Conservation (phyloP, 2,329 filamentous ascomycete genomes). For the Ceratocystis alfenasii region DNA sequence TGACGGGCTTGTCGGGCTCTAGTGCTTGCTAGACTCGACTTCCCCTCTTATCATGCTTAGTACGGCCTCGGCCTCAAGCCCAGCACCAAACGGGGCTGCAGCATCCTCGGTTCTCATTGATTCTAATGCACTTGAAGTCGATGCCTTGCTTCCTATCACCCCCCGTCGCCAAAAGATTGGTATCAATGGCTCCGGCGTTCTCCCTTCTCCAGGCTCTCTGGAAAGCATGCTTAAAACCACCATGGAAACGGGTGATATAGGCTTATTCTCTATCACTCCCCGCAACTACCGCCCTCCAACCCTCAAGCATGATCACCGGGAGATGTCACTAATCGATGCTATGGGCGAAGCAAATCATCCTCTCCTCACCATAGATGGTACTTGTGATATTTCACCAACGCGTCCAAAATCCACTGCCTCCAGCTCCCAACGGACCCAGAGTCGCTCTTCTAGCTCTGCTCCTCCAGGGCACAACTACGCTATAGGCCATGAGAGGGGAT, state of each 20-base stretch:
- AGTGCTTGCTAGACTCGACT: conserved; percentile 3
- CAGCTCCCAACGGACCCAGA: conserved; percentile 9
- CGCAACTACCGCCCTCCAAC: conserved; percentile 20
- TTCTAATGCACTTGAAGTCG: conserved; percentile 9
- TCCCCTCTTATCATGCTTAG: conserved; percentile 16
- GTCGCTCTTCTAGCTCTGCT: conserved; percentile 17
- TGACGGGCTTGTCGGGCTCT: conserved; percentile 8
- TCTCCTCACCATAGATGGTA: conserved; percentile 7
- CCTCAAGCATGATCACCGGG: conserved; percentile 15
- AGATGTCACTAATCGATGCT: conserved; percentile 20
- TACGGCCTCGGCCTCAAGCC: conserved; percentile 5
- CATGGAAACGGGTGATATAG: conserved; percentile 54
- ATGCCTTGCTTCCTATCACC: conserved; percentile 18
- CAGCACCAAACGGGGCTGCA: conserved; percentile 10
- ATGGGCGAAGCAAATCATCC: conserved; percentile 20
- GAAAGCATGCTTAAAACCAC: conserved; percentile 55
- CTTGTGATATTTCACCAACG: not conserved
- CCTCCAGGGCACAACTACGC: not conserved
- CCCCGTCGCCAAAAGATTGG: conserved; percentile 20
- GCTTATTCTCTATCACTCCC: conserved; percentile 45
- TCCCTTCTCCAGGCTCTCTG: conserved; percentile 42
- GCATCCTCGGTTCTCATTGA: conserved; percentile 7
- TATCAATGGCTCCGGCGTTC: conserved; percentile 26
- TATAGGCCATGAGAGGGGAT: not conserved
- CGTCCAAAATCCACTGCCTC: conserved; percentile 11